Evolutionary conservation across 2,329 filamentous ascomycete genomes (phyloP).

Genomic region (Ceratocystis smalleyi): DNA sequence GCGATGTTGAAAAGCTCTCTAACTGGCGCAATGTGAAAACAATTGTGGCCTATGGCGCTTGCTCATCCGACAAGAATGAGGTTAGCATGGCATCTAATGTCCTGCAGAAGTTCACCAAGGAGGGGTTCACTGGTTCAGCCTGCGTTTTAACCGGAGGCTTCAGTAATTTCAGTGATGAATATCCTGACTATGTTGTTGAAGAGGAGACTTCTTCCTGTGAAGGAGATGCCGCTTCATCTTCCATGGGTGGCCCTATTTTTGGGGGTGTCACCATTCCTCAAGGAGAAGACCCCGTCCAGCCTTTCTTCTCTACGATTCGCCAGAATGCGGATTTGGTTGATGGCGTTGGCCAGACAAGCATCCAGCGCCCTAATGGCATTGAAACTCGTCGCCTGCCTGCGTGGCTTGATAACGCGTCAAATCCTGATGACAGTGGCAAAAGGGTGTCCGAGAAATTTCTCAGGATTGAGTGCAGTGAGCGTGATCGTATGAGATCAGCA

Average conservation of each 20-base stretch:
- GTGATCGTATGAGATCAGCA: conserved; percentile 80
- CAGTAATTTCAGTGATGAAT: conserved; percentile 51
- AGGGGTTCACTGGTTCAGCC: conserved; percentile 61
- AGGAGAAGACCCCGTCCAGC: conserved; percentile 47
- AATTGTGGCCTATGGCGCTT: conserved; percentile 77
- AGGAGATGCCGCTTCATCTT: conserved; percentile 31
- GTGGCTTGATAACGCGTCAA: conserved; percentile 61
- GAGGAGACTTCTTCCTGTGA: conserved; percentile 24
- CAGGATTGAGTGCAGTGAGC: conserved; percentile 67
- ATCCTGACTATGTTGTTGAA: conserved; percentile 47
- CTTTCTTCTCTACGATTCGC: conserved; percentile 90
- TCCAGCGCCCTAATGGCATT: conserved; percentile 33
- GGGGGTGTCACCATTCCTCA: conserved; percentile 74
- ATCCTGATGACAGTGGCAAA: conserved; percentile 57
- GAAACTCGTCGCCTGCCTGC: conserved; percentile 43
- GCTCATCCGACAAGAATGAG: conserved; percentile 64
- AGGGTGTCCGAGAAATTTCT: conserved; percentile 70
- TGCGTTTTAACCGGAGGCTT: conserved; percentile 76
- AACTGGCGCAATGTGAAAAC: conserved; percentile 58
- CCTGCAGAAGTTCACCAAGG: conserved; percentile 77
- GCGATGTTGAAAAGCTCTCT: conserved; percentile 56
- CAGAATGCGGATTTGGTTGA: conserved; percentile 93
- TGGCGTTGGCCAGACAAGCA: conserved; percentile 71
- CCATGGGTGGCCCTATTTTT: conserved; percentile 47
- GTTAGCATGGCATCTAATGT: conserved; percentile 69